phyloP scores from a whole-genome alignment of 2,329 filamentous ascomycete species.

The Aspergillus transmontanensis region DNA sequence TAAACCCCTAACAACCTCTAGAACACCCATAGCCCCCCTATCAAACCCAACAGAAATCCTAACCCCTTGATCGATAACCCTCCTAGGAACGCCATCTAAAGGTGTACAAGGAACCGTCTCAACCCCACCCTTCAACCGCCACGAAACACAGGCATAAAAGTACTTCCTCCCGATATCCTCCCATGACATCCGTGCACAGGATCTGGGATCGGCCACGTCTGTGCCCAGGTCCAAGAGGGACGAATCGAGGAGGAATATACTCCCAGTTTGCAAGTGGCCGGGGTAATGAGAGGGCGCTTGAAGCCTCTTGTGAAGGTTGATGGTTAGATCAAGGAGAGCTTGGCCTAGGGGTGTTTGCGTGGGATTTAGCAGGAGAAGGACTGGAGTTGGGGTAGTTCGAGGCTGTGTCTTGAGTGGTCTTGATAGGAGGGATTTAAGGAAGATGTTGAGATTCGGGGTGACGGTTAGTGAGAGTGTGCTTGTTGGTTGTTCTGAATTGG shows the following conservation, averaged over 20 bases:
- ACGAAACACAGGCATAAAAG: conserved; percentile 39
- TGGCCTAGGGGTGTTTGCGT: conserved; percentile 20
- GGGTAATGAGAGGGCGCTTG: neutral
- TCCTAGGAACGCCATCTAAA: neutral
- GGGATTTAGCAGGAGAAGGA: conserved; percentile 33
- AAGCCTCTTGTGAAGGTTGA: conserved; percentile 17
- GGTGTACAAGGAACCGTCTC: conserved; percentile 11
- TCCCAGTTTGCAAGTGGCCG: conserved; percentile 22
- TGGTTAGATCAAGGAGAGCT: conserved; percentile 28
- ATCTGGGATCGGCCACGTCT: conserved; percentile 19
- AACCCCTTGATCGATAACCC: neutral
- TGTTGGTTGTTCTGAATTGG: neutral
- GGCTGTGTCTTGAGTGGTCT: conserved; percentile 2
- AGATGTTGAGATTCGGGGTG: neutral
- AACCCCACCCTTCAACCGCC: conserved; percentile 14
- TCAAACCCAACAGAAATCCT: conserved; percentile 31
- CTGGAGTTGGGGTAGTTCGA: conserved; percentile 9
- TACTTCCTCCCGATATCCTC: conserved; percentile 27
- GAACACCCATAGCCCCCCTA: conserved; percentile 25
- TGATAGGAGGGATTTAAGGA: conserved; percentile 10
- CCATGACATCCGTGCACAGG: conserved; percentile 33
- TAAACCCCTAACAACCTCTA: conserved; percentile 13
- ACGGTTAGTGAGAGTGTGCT: neutral
- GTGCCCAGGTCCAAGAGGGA: conserved; percentile 22
- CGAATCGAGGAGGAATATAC: conserved; percentile 37